Evolutionary conservation across 2,329 filamentous ascomycete species (phyloP), one percentile per base, ranked within the genome.

Genomic region (Pyrenophora graminea): DNA sequence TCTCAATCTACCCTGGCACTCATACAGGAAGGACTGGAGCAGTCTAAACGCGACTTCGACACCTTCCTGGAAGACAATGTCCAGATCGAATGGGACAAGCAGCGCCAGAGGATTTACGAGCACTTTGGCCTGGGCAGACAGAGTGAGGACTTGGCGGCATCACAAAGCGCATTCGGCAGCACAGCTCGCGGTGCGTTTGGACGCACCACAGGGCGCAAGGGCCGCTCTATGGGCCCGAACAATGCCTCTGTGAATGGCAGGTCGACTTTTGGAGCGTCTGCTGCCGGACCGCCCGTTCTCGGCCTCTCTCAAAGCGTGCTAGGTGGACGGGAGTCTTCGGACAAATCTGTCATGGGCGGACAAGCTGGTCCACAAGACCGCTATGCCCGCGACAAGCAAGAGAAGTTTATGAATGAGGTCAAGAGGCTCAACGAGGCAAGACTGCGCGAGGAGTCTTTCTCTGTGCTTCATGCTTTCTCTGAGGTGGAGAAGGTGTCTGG

Each of bases 21-120:
- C 84, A 92, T 97, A 63, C 84, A 89, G 30, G 91, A 97, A 70
- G 90, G 91, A n/a, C 80, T 97, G 55, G 88, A 93, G 66, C 86
- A 92, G 66, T 94, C 92, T 3, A 87, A 93, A 53, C 85, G 86
- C 48, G 94, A 97, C 68, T 97, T 99, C 70, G 92, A 99, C 71
- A 83, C 85, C 54, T 97, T 96, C 71, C 80, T 99, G 48, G 92
- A 97, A 71, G 92, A 97, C 65, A 95, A 96, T 68, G 86, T 97
- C 42, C 90, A 91, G 25, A 87, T 96, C 79, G 91, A 97, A 72
- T 97, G 94, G 92, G 92, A 97, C 63, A 87, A 89, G 13, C 93
- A 97, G 76, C 87, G 93, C 56, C 90, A 89, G 73, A 87, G 87
- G 60, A 96, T 99, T 58, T 97, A 97, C 74, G 87, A 96, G 67